phyloP scores from a whole-genome alignment of 108 stramenopile genomes.

The Aurantiochytrium sp. region DNA sequence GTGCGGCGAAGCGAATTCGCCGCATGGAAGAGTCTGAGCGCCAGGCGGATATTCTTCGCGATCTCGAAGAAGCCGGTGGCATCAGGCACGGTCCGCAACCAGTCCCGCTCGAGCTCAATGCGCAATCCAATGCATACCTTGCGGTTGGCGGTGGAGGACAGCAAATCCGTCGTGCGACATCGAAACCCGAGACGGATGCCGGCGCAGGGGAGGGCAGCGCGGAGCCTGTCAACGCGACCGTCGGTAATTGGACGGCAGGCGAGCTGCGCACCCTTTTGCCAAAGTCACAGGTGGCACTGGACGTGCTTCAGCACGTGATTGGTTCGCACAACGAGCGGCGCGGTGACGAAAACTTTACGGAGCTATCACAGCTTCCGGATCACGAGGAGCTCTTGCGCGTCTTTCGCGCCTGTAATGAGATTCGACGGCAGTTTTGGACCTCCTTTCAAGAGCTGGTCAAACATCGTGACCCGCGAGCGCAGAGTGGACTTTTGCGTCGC shows the following conservation, averaged over 20 bases:
- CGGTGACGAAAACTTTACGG: not conserved
- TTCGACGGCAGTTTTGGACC: conserved; percentile 1
- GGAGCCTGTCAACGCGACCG: not conserved
- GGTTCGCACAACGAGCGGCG: not conserved
- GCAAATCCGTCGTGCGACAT: not conserved
- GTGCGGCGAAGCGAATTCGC: not conserved
- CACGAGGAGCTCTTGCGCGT: conserved; percentile 8
- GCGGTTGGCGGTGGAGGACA: not conserved
- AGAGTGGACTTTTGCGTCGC: not conserved
- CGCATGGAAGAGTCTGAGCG: not conserved
- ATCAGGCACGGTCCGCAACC: not conserved
- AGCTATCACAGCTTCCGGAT: not conserved
- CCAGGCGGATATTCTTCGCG: not conserved
- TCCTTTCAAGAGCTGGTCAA: not conserved
- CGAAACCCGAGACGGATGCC: not conserved
- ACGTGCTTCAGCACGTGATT: not conserved
- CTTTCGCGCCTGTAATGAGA: not conserved
- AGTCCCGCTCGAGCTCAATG: not conserved
- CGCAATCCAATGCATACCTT: not conserved
- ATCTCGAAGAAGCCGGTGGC: not conserved
- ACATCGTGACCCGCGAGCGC: not conserved
- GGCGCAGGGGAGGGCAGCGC: not conserved
- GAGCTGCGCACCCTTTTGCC: not conserved
- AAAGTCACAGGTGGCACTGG: not conserved
- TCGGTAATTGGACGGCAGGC: not conserved